phyloP scores from a whole-genome alignment of 2,329 filamentous ascomycete genomes.

The Xylariales sp. region DNA sequence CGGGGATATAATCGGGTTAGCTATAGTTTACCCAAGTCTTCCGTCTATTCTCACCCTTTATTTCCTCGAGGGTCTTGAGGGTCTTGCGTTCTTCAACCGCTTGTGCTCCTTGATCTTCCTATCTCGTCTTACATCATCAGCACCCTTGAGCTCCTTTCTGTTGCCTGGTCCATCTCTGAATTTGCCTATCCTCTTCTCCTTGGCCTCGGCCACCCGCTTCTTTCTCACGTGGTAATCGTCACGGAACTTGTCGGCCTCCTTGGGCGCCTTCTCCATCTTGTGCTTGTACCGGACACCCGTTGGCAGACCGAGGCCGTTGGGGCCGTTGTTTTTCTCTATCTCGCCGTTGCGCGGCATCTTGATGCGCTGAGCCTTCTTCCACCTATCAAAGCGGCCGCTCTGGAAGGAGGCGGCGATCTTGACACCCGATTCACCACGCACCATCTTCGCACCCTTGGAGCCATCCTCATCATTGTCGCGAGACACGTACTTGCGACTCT shows the following conservation, averaged over 20 bases:
- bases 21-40: no score
- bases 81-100: slow-evolving; percentile 84
- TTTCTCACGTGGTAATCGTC: slow-evolving; percentile 89
- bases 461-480: slow-evolving; percentile 94
- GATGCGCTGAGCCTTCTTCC: slow-evolving; percentile 83
- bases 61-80: slow-evolving; percentile 51
- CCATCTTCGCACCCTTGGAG: slow-evolving; percentile 66
- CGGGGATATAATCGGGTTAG: no score
- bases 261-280: slow-evolving; percentile 82
- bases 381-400: slow-evolving; percentile 87
- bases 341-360: slow-evolving; percentile 81
- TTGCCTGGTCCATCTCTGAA: slow-evolving; percentile 68
- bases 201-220: slow-evolving; percentile 83
- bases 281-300: slow-evolving; percentile 69
- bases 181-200: slow-evolving; percentile 74
- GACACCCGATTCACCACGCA: slow-evolving; percentile 85
- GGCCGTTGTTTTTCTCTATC: slow-evolving; percentile 51
- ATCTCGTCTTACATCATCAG: slow-evolving; percentile 80
- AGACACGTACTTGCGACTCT: slow-evolving; percentile 90
- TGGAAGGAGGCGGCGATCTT: slow-evolving; percentile 95
- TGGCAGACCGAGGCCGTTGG: slow-evolving; percentile 23
- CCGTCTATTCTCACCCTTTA: slow-evolving; percentile 1
- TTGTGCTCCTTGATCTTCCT: slow-evolving; percentile 72
- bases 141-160: slow-evolving; percentile 69
- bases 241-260: slow-evolving; percentile 86